phyloP scores from a whole-genome alignment of 495 filamentous ascomycete species.

The Penicillium daleae region DNA sequence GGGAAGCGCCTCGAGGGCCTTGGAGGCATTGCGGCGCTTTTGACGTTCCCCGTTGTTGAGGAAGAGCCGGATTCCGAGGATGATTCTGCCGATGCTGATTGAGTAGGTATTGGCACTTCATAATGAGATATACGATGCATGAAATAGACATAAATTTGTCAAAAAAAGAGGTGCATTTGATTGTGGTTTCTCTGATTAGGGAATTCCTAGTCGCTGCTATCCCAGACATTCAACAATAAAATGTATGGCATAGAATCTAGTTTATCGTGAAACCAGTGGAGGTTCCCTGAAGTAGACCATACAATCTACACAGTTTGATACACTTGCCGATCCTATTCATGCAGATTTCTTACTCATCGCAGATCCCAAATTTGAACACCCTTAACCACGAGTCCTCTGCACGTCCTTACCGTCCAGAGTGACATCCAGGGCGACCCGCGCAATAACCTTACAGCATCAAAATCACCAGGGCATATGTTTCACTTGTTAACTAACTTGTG shows the following conservation, averaged over 20 bases:
- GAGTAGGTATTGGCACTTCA: background rate
- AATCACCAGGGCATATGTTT: background rate
- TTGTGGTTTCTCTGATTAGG: no score
- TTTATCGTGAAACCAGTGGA: background rate
- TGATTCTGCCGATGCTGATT: constrained; percentile 20
- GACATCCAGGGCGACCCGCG: background rate
- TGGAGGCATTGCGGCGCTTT: constrained; percentile 85
- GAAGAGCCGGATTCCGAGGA: constrained; percentile 52
- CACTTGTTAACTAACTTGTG: background rate
- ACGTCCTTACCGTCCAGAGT: background rate
- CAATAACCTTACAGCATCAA: background rate
- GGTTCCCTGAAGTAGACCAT: background rate
- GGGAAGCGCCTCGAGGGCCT: constrained; percentile 82
- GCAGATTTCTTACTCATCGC: no score
- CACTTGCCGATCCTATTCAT: background rate
- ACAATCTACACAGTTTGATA: background rate
- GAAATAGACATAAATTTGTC: background rate
- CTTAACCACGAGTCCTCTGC: background rate
- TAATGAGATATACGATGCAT: constrained; percentile 16
- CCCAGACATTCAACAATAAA: no score
- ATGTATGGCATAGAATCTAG: background rate
- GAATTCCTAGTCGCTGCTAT: no score
- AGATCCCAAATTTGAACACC: background rate
- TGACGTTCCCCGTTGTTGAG: constrained; percentile 84
- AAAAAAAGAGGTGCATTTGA: background rate